Evolutionary conservation across 495 filamentous ascomycete species (phyloP).

Genomic region (Aspergillus hancockii): DNA sequence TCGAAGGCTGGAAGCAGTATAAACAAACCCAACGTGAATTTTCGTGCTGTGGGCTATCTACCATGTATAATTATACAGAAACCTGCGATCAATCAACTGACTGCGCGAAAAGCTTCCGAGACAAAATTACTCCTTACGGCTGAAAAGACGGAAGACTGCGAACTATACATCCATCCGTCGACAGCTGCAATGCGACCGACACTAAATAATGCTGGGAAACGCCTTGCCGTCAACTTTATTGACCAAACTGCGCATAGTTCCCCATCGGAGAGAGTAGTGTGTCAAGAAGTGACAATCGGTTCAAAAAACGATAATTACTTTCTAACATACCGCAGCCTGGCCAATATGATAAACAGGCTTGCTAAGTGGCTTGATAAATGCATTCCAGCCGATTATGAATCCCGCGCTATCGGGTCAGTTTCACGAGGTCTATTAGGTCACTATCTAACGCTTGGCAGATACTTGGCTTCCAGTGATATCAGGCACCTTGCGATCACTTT

Average conservation of each 20-base stretch:
- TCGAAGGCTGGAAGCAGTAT: too few relatives aligned
- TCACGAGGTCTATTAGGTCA: neutral
- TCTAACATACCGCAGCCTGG: conserved; percentile 44
- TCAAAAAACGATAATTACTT: neutral
- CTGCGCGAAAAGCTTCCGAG: too few relatives aligned
- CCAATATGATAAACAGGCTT: conserved; percentile 49
- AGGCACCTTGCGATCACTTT: conserved; percentile 9
- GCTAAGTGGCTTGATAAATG: conserved; percentile 41
- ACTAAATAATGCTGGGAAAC: conserved; percentile 3
- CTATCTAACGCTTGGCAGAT: neutral
- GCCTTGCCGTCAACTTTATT: conserved; percentile 15
- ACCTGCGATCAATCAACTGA: too few relatives aligned
- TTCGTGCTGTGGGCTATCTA: too few relatives aligned
- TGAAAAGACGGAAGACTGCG: too few relatives aligned
- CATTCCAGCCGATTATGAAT: neutral
- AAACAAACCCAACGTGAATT: too few relatives aligned
- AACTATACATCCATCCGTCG: too few relatives aligned
- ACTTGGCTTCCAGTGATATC: conserved; percentile 27
- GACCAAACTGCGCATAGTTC: conserved; percentile 2
- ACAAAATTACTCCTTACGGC: too few relatives aligned
- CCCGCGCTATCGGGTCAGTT: conserved; percentile 10
- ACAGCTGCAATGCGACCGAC: too few relatives aligned
- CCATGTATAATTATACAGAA: too few relatives aligned
- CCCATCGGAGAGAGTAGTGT: conserved; percentile 6
- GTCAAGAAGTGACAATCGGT: conserved; percentile 1